Base-by-base conservation (phyloP, 208 protist species). In the Lotmaria passim region DNA sequence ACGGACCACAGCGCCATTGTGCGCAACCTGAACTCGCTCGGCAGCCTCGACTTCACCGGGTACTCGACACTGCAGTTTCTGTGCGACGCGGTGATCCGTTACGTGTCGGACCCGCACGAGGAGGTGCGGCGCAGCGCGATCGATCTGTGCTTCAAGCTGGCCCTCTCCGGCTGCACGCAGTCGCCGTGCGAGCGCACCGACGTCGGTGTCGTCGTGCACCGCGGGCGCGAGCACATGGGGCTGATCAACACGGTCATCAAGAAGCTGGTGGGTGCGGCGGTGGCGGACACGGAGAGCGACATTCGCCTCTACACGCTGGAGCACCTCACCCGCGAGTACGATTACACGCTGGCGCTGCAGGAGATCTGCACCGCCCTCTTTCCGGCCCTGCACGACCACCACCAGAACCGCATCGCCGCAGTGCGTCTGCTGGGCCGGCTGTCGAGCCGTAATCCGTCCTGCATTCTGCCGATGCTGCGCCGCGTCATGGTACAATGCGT, bases 41-140 rank as follows among this genome's bases (percentile, higher is more conserved):
- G 71, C 39, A 90, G 75, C 52, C 72, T 95, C 7, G 92, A 97
- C 74, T 95, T 95, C 59, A 86, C 86, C 24, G 90, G 89, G 17
- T 97, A 95, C 73, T 94, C 90, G 21, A 95, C 90, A 19, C 73
- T 97, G 48, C 83, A 86, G 33, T 97, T 97, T 67, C 53, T 97
- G 26, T 91, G 83, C 63, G 89, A 97, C 60, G 79, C 82, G 3
- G 86, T 95, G 41, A 56, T 95, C 50, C 80, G 75, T 12, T 95
- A 93, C 64, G 83, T 93, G 10, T 87, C 83, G 3, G 83, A 93
- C 70, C 83, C 86, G 43, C 79, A 93, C 56, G 93, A 95, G 71
- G 88, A 95, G 41, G 78, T 97, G 30, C 93, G 93, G 2, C 93
- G 90, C 50, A 75, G 82, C 51, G 89, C 90, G 15, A 95, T 97